phyloP scores from a whole-genome alignment of 345 rosid genomes.

The Cardamine chenopodiifolia region DNA sequence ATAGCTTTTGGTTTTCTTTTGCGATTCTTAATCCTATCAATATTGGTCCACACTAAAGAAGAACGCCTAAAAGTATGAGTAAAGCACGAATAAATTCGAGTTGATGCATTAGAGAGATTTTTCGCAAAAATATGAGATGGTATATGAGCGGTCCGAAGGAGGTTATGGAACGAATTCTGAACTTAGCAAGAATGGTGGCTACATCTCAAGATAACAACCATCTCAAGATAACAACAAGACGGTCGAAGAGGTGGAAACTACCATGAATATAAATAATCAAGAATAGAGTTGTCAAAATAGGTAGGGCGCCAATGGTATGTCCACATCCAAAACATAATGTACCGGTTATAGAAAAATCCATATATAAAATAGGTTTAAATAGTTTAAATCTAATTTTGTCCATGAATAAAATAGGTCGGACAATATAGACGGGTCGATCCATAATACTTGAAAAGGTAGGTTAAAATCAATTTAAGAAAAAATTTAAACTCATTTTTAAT shows the following conservation, averaged over 20 bases:
- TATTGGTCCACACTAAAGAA: neutral
- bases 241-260: neutral
- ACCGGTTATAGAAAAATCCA: too few relatives aligned
- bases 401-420: too few relatives aligned
- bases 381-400: too few relatives aligned
- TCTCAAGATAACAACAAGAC: neutral
- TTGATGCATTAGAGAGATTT: neutral
- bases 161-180: neutral
- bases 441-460: too few relatives aligned
- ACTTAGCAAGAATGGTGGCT: constrained; percentile 8
- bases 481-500: too few relatives aligned
- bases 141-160: neutral
- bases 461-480: too few relatives aligned
- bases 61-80: neutral
- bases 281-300: too few relatives aligned
- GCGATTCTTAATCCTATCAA: neutral
- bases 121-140: neutral
- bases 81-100: too few relatives aligned
- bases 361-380: too few relatives aligned
- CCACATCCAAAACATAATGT: too few relatives aligned
- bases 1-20: neutral
- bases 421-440: too few relatives aligned
- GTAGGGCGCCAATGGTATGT: too few relatives aligned
- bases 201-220: neutral
- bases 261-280: neutral